A percentile compares a stretch with the other conserved stretches of the same genome.
phyloP scores from a whole-genome alignment of 192 early-diverging fungal genomes.

The Coemansia sp. region DNA sequence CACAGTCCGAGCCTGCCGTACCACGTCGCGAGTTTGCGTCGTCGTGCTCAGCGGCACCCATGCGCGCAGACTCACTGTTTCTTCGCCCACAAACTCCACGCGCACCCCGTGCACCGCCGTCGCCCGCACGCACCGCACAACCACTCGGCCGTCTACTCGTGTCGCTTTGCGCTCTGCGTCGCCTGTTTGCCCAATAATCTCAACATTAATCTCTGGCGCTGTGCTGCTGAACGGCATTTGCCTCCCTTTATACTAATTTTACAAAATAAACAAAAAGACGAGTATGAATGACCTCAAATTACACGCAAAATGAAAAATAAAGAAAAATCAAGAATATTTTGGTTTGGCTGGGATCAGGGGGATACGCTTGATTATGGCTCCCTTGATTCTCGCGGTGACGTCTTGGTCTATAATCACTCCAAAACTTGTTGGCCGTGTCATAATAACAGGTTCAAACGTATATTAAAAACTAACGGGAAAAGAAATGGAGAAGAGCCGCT shows the following conservation, averaged over 20 bases:
- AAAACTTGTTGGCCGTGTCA: no score
- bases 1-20: conserved; percentile 5
- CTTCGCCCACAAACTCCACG: conserved; percentile 39
- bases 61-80: conserved; percentile 38
- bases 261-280: neutral
- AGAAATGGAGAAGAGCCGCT: no score
- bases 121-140: conserved; percentile 12
- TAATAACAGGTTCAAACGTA: no score
- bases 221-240: conserved; percentile 37
- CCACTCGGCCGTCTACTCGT: conserved; percentile 11
- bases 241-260: neutral
- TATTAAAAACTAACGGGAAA: no score
- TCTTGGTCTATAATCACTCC: no score
- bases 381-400: no score
- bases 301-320: conserved; percentile 1
- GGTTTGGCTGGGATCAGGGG: no score
- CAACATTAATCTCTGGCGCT: conserved; percentile 29
- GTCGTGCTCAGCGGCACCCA: conserved; percentile 26
- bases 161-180: conserved; percentile 3
- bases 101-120: conserved; percentile 20
- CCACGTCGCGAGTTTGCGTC: conserved; percentile 25
- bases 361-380: no score
- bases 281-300: neutral
- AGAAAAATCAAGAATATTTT: neutral
- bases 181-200: neutral